These are phyloP conservation scores for Diophrys appendiculata DNA, from an alignment of 73 alveolate species.

Conservation along the genomic window DNA sequence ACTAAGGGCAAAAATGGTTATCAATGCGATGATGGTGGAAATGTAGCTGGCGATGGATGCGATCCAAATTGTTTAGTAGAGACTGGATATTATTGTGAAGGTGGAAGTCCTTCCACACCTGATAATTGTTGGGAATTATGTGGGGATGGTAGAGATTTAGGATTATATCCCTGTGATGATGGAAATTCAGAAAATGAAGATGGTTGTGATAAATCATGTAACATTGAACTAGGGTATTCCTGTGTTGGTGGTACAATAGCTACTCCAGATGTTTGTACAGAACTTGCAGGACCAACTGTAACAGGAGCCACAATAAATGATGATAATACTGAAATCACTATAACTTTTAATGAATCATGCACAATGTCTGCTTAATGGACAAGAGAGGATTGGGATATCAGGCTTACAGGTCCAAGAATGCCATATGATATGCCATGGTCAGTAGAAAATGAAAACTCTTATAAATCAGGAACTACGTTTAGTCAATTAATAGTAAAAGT, in stretches of 20 bases:
- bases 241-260: slow-evolving; percentile 10
- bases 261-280: slow-evolving; percentile 3
- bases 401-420: slow-evolving; percentile 8
- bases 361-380: slow-evolving; percentile 2
- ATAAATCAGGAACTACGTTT: no score
- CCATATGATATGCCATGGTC: slow-evolving; percentile 12
- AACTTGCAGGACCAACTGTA: not conserved
- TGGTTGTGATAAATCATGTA: not conserved
- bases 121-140: slow-evolving; percentile 2
- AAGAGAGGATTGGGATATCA: slow-evolving; percentile 18
- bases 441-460: no score
- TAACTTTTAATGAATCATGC: slow-evolving; percentile 14
- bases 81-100: not conserved
- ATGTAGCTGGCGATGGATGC: slow-evolving; percentile 5
- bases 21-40: slow-evolving; percentile 4
- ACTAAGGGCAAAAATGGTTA: not conserved
- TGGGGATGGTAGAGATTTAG: slow-evolving; percentile 16
- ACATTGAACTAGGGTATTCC: slow-evolving; percentile 1
- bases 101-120: not conserved
- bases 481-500: no score
- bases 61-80: not conserved
- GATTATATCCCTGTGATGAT: slow-evolving; percentile 5
- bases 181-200: not conserved
- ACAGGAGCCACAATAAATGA: slow-evolving; percentile 9
- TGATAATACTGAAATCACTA: slow-evolving; percentile 5